Base-by-base conservation (phyloP, 345 rosid species). In the Citrus trifoliata region DNA sequence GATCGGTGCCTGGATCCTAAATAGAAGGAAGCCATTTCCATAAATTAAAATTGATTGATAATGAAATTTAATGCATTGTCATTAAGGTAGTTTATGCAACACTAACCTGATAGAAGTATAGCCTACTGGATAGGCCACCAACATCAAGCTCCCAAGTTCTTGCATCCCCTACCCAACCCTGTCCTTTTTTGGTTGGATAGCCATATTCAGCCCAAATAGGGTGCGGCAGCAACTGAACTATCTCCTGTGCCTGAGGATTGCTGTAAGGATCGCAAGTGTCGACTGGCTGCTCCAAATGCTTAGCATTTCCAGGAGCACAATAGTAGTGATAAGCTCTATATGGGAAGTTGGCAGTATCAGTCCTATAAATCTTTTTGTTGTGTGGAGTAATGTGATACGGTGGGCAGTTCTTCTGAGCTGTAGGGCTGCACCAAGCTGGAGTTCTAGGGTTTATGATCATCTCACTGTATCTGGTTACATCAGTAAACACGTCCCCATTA, bases 391-490 rank as follows among this genome's bases (percentile, higher is more conserved):
- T 83, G 56, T 92, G 94, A 84, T 87, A 90, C 4, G 86, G 90
- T 4, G 96, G 94, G 68, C 96, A 92, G 10, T 86, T 87, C 48
- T 9, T 35, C 30, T 88, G 76, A 74, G 33, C 77, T 67, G 67
- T 74, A 3, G 85, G 88, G 83, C 85, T 79, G 77, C 91, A 92
- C 93, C 89, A 90, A 35, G 82, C 82, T 66, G 75, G 24, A 1
- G 85, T 84, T 58, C 66, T 78, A 0, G 91, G 96, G 81, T 92
- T 92, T 72, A 92, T 88, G 81, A 92, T 93, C 95, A 85, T 88
- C 79, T 86, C 94, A n/a, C 90, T 83, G 76, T 93, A 93, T 79
- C 93, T 80, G 13, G 98, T 93, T n/a, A 92, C 93, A 28, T 93
- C 95, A 2, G 93, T 86, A 4, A 80, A 80, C 48, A 90, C 87